phyloP scores from a whole-genome alignment of 306 rosid species.

The Cucurbita moschata region DNA sequence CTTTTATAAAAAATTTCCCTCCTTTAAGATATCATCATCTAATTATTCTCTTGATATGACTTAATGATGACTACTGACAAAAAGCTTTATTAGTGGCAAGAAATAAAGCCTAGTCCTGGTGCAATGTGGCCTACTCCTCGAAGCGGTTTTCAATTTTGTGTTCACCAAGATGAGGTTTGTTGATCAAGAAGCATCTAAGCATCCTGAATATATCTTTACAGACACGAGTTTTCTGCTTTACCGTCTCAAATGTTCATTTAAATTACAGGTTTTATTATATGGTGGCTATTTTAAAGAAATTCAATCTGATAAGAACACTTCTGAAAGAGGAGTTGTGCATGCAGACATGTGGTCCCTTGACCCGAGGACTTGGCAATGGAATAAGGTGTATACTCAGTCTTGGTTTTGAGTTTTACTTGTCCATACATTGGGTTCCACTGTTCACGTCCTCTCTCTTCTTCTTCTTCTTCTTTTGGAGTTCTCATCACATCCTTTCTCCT shows the following conservation, averaged over 20 bases:
- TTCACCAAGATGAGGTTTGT: slow-evolving; percentile 81
- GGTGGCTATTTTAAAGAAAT: slow-evolving; percentile 98
- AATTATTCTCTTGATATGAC: background rate
- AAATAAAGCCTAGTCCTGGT: slow-evolving; percentile 87
- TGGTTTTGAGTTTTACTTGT: background rate
- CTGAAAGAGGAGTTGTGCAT: slow-evolving; percentile 87
- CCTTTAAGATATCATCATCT: slow-evolving; percentile 1
- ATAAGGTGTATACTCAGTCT: slow-evolving; percentile 37
- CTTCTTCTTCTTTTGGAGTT: background rate
- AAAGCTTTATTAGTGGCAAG: slow-evolving; percentile 72
- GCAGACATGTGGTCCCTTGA: slow-evolving; percentile 94
- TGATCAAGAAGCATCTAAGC: slow-evolving; percentile 14
- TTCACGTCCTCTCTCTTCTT: background rate
- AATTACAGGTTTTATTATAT: slow-evolving; percentile 71
- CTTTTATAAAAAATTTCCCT: background rate
- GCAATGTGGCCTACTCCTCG: slow-evolving; percentile 95
- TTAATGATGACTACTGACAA: background rate
- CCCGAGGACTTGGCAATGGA: slow-evolving; percentile 99
- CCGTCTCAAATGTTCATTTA: background rate
- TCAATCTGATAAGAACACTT: slow-evolving; percentile 54
- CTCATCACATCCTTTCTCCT: background rate
- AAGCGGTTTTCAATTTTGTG: slow-evolving; percentile 90
- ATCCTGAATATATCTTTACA: background rate
- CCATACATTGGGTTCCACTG: background rate
- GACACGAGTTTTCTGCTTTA: background rate